These are phyloP conservation scores for Pythium pyrilobum DNA, from an alignment of 352 stramenopile genomes.

Conservation along the genomic window DNA sequence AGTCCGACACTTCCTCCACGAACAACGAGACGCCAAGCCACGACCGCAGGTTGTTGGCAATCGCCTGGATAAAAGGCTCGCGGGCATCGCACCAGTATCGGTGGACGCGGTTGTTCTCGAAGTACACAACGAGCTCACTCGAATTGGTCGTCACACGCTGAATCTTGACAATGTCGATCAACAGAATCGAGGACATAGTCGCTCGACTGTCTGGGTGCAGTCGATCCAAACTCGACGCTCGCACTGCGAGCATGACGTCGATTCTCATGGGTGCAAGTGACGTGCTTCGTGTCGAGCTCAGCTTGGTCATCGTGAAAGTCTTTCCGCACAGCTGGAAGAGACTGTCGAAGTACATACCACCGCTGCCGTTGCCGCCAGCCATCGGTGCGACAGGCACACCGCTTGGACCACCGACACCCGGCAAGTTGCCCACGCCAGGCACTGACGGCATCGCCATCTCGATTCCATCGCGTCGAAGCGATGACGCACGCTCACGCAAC, in stretches of 20 bases:
- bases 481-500: conserved; percentile 73
- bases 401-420: neutral
- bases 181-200: conserved; percentile 74
- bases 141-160: conserved; percentile 82
- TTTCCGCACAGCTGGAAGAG: conserved; percentile 83
- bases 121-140: conserved; percentile 80
- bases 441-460: conserved; percentile 8
- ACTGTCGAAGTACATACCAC: conserved; percentile 86
- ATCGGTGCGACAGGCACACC: conserved; percentile 7
- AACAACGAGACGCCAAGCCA: conserved; percentile 79
- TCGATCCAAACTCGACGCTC: conserved; percentile 70
- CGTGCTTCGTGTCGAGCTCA: conserved; percentile 73
- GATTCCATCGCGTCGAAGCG: conserved; percentile 46
- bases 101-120: conserved; percentile 82
- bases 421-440: conserved; percentile 1
- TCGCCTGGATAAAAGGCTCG: conserved; percentile 83
- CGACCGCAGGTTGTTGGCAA: conserved; percentile 83
- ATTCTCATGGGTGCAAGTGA: conserved; percentile 62
- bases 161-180: conserved; percentile 88
- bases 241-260: conserved; percentile 67
- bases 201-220: conserved; percentile 57
- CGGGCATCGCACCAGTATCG: conserved; percentile 85
- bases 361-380: conserved; percentile 20
- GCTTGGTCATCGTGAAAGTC: conserved; percentile 81
- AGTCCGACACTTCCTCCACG: conserved; percentile 81